Evolutionary conservation across 352 stramenopile species (phyloP).

Genomic region (Phytophthora boehmeriae): DNA sequence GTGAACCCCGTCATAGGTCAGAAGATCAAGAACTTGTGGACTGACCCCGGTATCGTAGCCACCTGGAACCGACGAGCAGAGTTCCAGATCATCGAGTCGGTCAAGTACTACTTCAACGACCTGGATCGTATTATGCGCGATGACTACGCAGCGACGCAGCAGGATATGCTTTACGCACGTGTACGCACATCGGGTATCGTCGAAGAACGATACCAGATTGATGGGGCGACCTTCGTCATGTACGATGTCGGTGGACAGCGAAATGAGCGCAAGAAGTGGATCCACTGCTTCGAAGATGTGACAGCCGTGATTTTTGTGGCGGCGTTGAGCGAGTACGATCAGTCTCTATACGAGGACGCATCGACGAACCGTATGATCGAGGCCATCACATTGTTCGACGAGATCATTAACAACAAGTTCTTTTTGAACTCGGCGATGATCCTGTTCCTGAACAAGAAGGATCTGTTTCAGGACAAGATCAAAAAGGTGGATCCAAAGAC

Average conservation of each 20-base stretch:
- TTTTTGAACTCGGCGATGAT: conserved; percentile 95
- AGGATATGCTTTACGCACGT: conserved; percentile 96
- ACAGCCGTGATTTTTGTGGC: conserved; percentile 97
- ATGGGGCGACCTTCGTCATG: conserved; percentile 96
- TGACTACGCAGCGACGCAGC: conserved; percentile 93
- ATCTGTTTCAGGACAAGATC: conserved; percentile 97
- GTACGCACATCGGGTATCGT: conserved; percentile 96
- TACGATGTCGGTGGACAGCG: conserved; percentile 97
- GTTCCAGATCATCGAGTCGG: conserved; percentile 97
- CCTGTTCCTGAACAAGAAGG: conserved; percentile 98
- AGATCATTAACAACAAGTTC: conserved; percentile 96
- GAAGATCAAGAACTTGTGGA: conserved; percentile 95
- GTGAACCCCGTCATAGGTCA: conserved; percentile 90
- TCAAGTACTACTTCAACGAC: conserved; percentile 97
- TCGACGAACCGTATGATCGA: conserved; percentile 96
- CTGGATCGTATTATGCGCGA: conserved; percentile 94
- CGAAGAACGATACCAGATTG: conserved; percentile 95
- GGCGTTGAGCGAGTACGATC: conserved; percentile 95
- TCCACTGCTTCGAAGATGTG: conserved; percentile 97
- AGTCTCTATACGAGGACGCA: conserved; percentile 94
- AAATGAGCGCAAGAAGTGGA: conserved; percentile 98
- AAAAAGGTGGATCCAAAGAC: conserved; percentile 93
- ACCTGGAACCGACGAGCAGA: conserved; percentile 92
- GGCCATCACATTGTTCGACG: conserved; percentile 94
- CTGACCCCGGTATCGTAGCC: conserved; percentile 88